Base-by-base conservation (phyloP, 441 rosid genomes). In the Arabidopsis lyrata region DNA sequence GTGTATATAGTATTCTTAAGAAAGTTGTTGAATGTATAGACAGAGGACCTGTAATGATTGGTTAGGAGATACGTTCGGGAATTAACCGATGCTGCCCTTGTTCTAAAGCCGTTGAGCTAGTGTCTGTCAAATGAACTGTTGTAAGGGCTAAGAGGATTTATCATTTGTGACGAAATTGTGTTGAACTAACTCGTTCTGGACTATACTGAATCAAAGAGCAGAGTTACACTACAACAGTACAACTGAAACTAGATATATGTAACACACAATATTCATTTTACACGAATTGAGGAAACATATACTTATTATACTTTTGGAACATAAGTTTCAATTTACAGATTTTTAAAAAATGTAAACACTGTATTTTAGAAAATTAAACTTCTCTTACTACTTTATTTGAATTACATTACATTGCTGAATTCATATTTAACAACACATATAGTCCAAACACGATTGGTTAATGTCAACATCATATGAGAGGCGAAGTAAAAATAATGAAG, bases 21-120 rank as follows among this genome's bases (percentile, higher is more conserved):
- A 44, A 54, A 64, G 44, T 24, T 12, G 63, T 18, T 50, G 31
- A 58, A 50, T 27, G 47, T 68, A 56, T 57, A 27, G 31, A 29
- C 0, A 27, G 48, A 70, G 86, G 91, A 77, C 90, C 93, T 7
- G 93, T 87, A 11, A 85, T 83, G 73, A 81, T 75, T 14, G 90
- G 7, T 50, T 11, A 50, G 59, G 8, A 29, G 1, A 29, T 29
- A n/a, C n/a, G 12, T 10, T 20, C 1, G 6, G 18, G 7, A 55
- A 55, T 55, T 38, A 54, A 54, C 12, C 2, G 4, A 14, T 34
- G 4, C 8, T 8, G 35, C 6, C 41, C 38, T 55, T 55, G 8
- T 55, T 32, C 22, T 88, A 16, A 83, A 81, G 79, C 5, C 38
- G 13, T 62, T 81, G 74, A 85, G 59, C 53, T 55, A 38, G 41